Conservation (phyloP, 140 eudicot genomes). For the Oenanthe javanica region DNA sequence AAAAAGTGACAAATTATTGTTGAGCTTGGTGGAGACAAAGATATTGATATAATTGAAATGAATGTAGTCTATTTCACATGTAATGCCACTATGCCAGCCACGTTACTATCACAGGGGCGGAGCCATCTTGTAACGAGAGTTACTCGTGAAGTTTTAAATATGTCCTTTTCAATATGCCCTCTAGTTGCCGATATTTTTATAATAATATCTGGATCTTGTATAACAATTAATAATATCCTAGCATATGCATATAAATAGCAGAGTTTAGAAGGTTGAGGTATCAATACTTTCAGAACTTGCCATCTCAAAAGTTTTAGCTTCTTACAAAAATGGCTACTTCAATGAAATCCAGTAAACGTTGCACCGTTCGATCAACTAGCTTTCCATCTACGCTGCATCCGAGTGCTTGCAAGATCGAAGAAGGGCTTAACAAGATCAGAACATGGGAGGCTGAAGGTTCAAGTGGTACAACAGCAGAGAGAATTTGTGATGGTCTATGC, state of each 20-base stretch:
- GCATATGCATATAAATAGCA: slow-evolving; percentile 19
- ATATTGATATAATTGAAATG: neutral
- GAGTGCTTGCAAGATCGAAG: slow-evolving; percentile 13
- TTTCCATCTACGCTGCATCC: slow-evolving; percentile 51
- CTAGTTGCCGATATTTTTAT: neutral
- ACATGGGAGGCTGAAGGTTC: slow-evolving; percentile 10
- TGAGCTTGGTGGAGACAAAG: neutral
- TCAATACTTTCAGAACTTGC: slow-evolving; percentile 9
- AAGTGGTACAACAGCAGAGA: slow-evolving; percentile 7
- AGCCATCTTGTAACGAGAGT: neutral
- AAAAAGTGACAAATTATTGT: neutral
- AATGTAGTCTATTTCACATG: neutral
- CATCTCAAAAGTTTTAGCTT: neutral
- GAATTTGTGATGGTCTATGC: slow-evolving; percentile 16
- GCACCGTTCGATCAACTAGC: slow-evolving; percentile 39
- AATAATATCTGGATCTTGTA: neutral
- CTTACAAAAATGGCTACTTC: slow-evolving; percentile 28
- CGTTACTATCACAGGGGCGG: neutral
- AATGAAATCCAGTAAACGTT: slow-evolving; percentile 18
- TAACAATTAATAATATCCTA: neutral
- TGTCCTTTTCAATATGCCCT: neutral
- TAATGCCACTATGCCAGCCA: slow-evolving; percentile 1
- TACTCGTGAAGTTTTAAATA: neutral
- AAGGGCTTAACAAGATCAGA: slow-evolving; percentile 27
- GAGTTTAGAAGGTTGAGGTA: neutral